Percentiles rank a stretch among this genome's conserved stretches.
These are phyloP conservation scores for Hypoxylon sp. DNA, from an alignment of 2,329 filamentous ascomycete genomes.

Conservation along the genomic window DNA sequence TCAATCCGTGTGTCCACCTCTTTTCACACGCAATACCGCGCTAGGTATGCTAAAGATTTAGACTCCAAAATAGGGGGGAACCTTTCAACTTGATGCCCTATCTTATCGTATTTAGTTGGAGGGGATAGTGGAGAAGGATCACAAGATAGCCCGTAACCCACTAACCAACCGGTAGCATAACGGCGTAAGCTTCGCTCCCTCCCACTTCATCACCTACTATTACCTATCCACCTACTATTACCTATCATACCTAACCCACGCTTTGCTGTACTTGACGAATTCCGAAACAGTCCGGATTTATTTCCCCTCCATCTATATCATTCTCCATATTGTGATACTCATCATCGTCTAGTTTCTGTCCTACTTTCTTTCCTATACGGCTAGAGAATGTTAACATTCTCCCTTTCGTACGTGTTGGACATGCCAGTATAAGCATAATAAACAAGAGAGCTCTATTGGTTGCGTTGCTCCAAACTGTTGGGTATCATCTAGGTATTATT, in stretches of 20 bases:
- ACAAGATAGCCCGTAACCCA: slow-evolving; percentile 20
- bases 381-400: slow-evolving; percentile 3
- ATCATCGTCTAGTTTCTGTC: background rate
- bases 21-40: too few species aligned
- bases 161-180: slow-evolving; percentile 2
- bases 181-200: slow-evolving; percentile 10
- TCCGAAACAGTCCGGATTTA: slow-evolving; percentile 15
- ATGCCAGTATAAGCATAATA: slow-evolving; percentile 11
- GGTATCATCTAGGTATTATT: slow-evolving; percentile 5
- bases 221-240: slow-evolving; percentile 1
- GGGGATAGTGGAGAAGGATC: slow-evolving; percentile 25
- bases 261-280: background rate
- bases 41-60: too few species aligned
- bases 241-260: slow-evolving; percentile 16
- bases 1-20: too few species aligned
- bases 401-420: slow-evolving; percentile 4
- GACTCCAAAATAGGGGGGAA: slow-evolving; percentile 19
- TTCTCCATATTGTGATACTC: slow-evolving; percentile 2
- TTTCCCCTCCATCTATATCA: slow-evolving; percentile 16
- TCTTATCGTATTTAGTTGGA: slow-evolving; percentile 27
- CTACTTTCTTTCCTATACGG: background rate
- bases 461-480: background rate
- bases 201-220: background rate
- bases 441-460: slow-evolving; percentile 8
- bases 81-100: slow-evolving; percentile 1